A percentile compares a stretch with the other conserved stretches of the same genome.
These are phyloP conservation scores for Globisporangium perplexum DNA, from an alignment of 352 stramenopile genomes.

Conservation along the genomic window DNA sequence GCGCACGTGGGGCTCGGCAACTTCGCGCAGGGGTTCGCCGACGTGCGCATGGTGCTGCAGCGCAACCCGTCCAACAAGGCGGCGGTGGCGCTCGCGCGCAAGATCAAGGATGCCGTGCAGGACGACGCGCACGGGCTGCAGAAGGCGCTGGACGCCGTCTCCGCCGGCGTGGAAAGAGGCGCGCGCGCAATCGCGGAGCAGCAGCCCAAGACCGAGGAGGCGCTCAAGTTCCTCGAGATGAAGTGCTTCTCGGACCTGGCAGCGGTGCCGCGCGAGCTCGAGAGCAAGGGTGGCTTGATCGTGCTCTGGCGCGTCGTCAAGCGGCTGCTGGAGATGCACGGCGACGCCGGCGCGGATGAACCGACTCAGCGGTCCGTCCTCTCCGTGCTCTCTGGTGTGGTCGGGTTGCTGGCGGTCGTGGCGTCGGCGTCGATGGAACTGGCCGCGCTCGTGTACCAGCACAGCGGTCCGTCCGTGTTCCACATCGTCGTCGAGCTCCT, in stretches of 20 bases:
- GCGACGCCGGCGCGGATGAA: neutral
- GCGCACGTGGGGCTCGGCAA: constrained; percentile 60
- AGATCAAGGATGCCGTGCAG: constrained; percentile 71
- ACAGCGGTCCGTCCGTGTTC: constrained; percentile 13
- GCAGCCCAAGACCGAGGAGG: constrained; percentile 45
- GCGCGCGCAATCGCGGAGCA: constrained; percentile 18
- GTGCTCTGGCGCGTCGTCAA: constrained; percentile 46
- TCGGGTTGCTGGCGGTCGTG: constrained; percentile 46
- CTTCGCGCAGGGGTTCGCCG: constrained; percentile 61
- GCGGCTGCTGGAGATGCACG: constrained; percentile 25
- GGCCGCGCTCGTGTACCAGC: constrained; percentile 22
- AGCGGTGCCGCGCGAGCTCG: constrained; percentile 49
- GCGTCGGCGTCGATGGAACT: constrained; percentile 54
- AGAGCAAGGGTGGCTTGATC: constrained; percentile 41
- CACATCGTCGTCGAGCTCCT: constrained; percentile 30
- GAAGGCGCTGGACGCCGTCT: constrained; percentile 65
- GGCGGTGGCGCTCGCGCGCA: constrained; percentile 52
- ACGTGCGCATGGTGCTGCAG: constrained; percentile 70
- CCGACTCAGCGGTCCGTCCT: constrained; percentile 13
- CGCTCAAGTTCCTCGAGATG: constrained; percentile 72
- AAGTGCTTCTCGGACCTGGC: constrained; percentile 55
- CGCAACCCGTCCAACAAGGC: constrained; percentile 70
- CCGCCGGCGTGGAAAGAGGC: constrained; percentile 17
- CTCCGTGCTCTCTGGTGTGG: constrained; percentile 38
- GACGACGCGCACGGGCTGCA: constrained; percentile 73